phyloP scores from a whole-genome alignment of 768 basidiomycete genomes.

The Gymnopilus dilepis region DNA sequence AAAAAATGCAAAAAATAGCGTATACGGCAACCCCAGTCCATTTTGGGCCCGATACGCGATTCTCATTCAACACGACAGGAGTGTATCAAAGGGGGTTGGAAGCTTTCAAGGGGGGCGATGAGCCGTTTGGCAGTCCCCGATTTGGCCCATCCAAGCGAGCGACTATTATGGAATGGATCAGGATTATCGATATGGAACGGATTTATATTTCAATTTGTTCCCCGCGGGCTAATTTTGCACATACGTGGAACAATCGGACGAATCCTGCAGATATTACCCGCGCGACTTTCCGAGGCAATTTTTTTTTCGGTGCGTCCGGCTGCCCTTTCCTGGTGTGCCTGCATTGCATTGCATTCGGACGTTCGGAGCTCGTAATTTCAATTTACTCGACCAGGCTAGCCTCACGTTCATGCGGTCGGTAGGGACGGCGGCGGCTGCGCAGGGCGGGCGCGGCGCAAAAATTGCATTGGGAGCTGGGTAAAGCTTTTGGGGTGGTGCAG shows the following conservation, averaged over 20 bases:
- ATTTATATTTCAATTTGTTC: neutral
- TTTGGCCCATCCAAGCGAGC: constrained; percentile 1
- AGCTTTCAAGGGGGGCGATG: constrained; percentile 4
- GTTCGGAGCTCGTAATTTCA: neutral
- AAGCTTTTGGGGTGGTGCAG: neutral
- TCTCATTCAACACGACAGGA: constrained; percentile 7
- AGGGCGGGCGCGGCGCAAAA: neutral
- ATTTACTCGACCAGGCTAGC: constrained; percentile 1
- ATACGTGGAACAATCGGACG: constrained; percentile 4
- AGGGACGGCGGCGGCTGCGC: neutral
- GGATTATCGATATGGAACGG: constrained; percentile 1
- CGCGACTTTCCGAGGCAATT: neutral
- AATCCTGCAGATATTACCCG: neutral
- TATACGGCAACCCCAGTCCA: constrained; percentile 6
- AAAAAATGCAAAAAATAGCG: constrained; percentile 6
- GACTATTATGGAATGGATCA: constrained; percentile 2
- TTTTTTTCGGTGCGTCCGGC: neutral
- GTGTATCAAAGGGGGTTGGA: constrained; percentile 7
- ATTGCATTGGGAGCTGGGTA: constrained; percentile 1
- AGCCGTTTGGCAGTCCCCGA: constrained; percentile 7
- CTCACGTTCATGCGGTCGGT: neutral
- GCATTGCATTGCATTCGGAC: constrained; percentile 2
- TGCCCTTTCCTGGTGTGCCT: neutral
- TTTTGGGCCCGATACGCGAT: constrained; percentile 3
- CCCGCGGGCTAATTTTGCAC: neutral